Evolutionary conservation across 176 grass and related monocot species (phyloP), one percentile per base, ranked within the genome.

Genomic region (Alloteropsis semialata): DNA sequence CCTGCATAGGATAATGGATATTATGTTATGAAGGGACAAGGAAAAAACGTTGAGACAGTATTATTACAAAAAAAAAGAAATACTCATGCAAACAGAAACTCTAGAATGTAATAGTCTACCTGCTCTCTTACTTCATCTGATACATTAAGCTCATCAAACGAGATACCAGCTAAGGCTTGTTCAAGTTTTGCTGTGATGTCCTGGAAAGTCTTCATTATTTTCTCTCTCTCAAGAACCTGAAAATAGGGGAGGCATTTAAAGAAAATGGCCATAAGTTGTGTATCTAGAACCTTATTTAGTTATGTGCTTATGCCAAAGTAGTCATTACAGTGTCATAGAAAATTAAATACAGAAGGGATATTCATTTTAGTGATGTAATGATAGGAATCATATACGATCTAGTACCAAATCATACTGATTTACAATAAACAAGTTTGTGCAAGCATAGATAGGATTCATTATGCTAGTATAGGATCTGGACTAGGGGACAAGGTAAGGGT

Each of bases 61-160:
- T 42, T 36, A 74, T 2, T 39, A 25, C 32, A 67, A 24, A 80
- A 66, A 67, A 24, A 80, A 66, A 3, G 7, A 61, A 38, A 5
- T 37, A 79, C n/a, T n/a, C n/a, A 51, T 68, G 68, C 5, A 71
- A 82, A 76, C 3, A 82, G 19, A 28, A 55, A 76, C 27, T 25
- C 22, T 9, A 51, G 50, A 80, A 75, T 54, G 72, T 85, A 57
- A 34, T 63, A 65, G 41, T 45, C 29, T 88, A 99, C 96, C 93
- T 99, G 96, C 84, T 99, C 96, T 78, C 77, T 92, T 74, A 99
- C 89, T 94, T 99, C 96, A 89, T 96, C 93, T 25, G 93, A 99
- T 85, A 99, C 85, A 48, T 91, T 84, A 80, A 99, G 93, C 57
- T 93, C 87, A 72, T 96, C 91, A 84, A 99, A 93, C 7, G 89